Conservation (phyloP, 2,329 filamentous ascomycete genomes). For the Cadophora sp. region DNA sequence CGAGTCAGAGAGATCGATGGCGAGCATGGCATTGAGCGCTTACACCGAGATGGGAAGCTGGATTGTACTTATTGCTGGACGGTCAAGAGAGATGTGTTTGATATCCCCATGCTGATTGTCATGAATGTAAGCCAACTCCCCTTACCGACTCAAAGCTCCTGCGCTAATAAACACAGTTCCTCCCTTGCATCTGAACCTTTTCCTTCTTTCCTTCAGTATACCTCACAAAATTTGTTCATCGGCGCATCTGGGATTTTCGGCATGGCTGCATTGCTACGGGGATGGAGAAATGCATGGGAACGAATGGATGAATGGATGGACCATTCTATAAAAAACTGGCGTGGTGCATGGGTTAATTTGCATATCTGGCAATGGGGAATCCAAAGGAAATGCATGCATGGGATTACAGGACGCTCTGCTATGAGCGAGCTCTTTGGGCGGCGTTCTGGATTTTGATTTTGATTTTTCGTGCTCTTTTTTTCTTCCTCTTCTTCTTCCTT, state of each 20-base stretch:
- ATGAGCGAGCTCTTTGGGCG: constrained; percentile 28
- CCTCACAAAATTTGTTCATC: constrained; percentile 11
- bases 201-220: constrained; percentile 16
- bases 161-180: constrained; percentile 46
- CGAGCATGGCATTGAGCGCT: constrained; percentile 79
- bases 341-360: constrained; percentile 10
- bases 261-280: constrained; percentile 12
- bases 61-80: constrained; percentile 98
- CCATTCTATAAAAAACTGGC: constrained; percentile 10
- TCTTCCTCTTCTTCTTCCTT: constrained; percentile 4
- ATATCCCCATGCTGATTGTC: constrained; percentile 98
- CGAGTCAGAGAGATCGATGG: constrained; percentile 69
- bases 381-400: constrained; percentile 17
- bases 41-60: constrained; percentile 88
- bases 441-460: constrained; percentile 34
- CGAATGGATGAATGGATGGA: constrained; percentile 2
- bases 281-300: constrained; percentile 15
- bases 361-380: constrained; percentile 15
- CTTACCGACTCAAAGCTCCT: not conserved
- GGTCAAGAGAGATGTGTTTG: constrained; percentile 95
- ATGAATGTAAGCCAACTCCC: constrained; percentile 82
- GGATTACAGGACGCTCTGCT: constrained; percentile 25
- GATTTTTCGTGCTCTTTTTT: no score
- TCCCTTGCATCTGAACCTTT: constrained; percentile 51
- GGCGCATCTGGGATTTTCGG: constrained; percentile 20